Evolutionary conservation across 2,329 filamentous ascomycete genomes (phyloP), one percentile per base, ranked within the genome.

Genomic region (Diaporthe nobilis): DNA sequence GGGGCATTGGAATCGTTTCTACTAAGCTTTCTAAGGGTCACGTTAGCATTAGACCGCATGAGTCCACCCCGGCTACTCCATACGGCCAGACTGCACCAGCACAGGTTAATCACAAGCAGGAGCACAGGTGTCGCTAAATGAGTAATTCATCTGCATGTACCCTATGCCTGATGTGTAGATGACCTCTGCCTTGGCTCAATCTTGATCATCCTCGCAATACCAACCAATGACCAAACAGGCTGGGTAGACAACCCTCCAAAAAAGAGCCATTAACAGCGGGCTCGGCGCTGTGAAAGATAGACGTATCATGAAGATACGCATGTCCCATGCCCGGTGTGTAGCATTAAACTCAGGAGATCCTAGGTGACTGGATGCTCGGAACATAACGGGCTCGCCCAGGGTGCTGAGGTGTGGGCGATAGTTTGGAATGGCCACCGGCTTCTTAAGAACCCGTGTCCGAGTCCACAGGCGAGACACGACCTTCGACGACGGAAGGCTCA

Each of bases 111-210:
- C 74, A 77, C 71, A 72, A 76, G 55, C 68, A 68, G 55, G 65
- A 74, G 67, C 65, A 77, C 71, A 68, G 74, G 71, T 73, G 2
- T 74, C 57, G 65, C 71, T 39, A 74, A 71, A 76, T 76, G 71
- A 72, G 51, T 60, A 28, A 44, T 74, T 73, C 71, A 76, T 76
- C 71, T 74, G 76, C 65, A 71, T 76, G 53, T 77, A 70, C 71
- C 71, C 71, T 74, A 76, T 60, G 61, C 76, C 74, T 67, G 67
- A 63, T 61, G 70, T 67, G 65, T 71, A 34, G n/a, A 37, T 34
- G 53, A 71, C 65, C 49, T 55, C 65, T 55, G 34, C 10, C 34
- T 42, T 55, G 49, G 49, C n/a, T 53, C 65, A 70, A 28, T 70
- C 65, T 55, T 55, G 65, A 55, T 42, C 49, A 70, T 37, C 37